Evolutionary conservation across 1,284 basidiomycete genomes (phyloP).

Genomic region (Heterobasidion parviporum): DNA sequence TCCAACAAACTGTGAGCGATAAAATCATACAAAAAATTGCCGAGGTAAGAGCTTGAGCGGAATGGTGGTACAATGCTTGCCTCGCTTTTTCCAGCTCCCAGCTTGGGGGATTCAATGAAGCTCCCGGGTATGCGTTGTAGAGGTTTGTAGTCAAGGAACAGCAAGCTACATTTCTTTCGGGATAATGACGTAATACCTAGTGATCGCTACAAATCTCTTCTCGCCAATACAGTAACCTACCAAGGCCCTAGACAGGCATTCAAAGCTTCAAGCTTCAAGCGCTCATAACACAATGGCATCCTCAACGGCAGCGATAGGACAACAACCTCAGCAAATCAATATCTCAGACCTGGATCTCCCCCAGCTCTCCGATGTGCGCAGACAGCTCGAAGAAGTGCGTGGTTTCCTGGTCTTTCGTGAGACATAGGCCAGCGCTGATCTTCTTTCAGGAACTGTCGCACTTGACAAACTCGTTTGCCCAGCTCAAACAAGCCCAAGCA

Average conservation of each 20-base stretch:
- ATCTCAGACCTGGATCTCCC: conserved; percentile 73
- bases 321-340: conserved; percentile 58
- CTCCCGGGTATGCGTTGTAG: too few relatives aligned
- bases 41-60: too few relatives aligned
- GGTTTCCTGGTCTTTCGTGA: neutral
- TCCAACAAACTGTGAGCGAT: neutral
- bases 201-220: neutral
- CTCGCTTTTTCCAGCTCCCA: too few relatives aligned
- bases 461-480: conserved; percentile 86
- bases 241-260: too few relatives aligned
- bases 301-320: neutral
- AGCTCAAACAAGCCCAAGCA: conserved; percentile 87
- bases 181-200: neutral
- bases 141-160: neutral
- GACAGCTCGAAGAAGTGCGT: conserved; percentile 80
- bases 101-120: too few relatives aligned
- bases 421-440: conserved; percentile 4
- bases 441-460: conserved; percentile 77
- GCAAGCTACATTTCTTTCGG: neutral
- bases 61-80: too few relatives aligned
- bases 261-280: too few relatives aligned
- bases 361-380: conserved; percentile 80
- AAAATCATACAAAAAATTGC: too few relatives aligned
- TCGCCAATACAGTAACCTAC: too few relatives aligned
- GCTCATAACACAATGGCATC: neutral